These are phyloP conservation scores for Fusarium sp. DNA, from an alignment of 2,329 filamentous ascomycete genomes.

Conservation along the genomic window DNA sequence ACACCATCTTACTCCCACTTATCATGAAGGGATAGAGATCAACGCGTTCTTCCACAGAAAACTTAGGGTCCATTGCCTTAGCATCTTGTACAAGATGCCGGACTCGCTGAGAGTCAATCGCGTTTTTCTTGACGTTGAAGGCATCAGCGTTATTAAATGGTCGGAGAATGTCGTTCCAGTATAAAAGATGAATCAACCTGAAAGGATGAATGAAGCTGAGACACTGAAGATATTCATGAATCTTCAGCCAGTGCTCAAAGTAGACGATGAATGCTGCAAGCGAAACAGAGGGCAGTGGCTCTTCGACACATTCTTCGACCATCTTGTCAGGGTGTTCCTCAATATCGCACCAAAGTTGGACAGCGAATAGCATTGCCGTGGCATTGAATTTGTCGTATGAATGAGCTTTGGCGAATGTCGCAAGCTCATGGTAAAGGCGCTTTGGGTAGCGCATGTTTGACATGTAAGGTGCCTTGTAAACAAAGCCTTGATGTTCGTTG, in stretches of 20 bases:
- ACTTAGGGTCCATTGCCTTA: not conserved
- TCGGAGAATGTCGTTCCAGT: not conserved
- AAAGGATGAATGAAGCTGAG: not conserved
- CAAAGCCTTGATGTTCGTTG: not conserved
- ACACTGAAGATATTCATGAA: not conserved
- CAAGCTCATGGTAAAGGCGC: not conserved
- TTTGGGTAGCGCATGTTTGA: not conserved
- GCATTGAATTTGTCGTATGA: not conserved
- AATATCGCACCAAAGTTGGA: not conserved
- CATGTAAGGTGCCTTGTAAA: not conserved
- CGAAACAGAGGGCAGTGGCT: not conserved
- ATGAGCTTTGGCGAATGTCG: not conserved
- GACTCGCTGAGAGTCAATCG: not conserved
- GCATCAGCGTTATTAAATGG: no score
- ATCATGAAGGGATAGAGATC: not conserved
- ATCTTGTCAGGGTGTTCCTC: not conserved
- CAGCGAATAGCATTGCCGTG: not conserved
- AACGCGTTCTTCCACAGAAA: not conserved
- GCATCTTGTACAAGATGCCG: not conserved
- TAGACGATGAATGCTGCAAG: accelerated
- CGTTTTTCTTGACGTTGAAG: not conserved
- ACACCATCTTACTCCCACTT: not conserved
- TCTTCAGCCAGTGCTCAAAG: not conserved
- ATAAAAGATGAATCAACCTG: not conserved
- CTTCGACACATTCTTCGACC: not conserved